Evolutionary conservation across 305 asterid genomes (phyloP).

Genomic region (Withania somnifera): DNA sequence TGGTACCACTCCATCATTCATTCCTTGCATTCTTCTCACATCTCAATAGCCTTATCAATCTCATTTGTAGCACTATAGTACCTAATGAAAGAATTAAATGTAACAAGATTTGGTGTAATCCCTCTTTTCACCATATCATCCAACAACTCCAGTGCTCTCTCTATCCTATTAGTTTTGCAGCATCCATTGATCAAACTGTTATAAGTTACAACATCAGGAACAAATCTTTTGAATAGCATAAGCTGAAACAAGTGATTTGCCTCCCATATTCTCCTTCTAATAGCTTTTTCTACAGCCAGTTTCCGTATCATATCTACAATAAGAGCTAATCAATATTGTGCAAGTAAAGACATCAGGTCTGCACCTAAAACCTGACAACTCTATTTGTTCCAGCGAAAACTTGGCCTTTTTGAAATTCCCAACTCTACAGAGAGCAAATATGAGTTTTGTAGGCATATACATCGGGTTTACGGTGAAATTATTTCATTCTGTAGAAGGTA

Average conservation of each 20-base stretch:
- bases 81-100: constrained; percentile 72
- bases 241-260: constrained; percentile 72
- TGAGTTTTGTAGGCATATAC: constrained; percentile 57
- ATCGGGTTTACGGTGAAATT: constrained; percentile 68
- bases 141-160: constrained; percentile 69
- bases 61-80: constrained; percentile 68
- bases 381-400: constrained; percentile 65
- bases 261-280: constrained; percentile 75
- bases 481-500: constrained; percentile 74
- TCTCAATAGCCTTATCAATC: constrained; percentile 60
- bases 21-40: constrained; percentile 65
- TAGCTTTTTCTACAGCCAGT: constrained; percentile 70
- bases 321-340: constrained; percentile 69
- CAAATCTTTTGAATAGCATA: constrained; percentile 72
- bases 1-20: constrained; percentile 40
- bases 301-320: constrained; percentile 58
- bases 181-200: constrained; percentile 82
- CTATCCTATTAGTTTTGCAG: constrained; percentile 75
- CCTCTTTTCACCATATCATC: constrained; percentile 59
- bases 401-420: constrained; percentile 69
- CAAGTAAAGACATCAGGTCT: constrained; percentile 66
- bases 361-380: constrained; percentile 70
- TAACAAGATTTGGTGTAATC: constrained; percentile 59
- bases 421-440: constrained; percentile 66
- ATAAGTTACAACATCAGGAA: constrained; percentile 79